phyloP scores from a whole-genome alignment of 164 flowering plant species.

The Chimonanthus salicifolius region DNA sequence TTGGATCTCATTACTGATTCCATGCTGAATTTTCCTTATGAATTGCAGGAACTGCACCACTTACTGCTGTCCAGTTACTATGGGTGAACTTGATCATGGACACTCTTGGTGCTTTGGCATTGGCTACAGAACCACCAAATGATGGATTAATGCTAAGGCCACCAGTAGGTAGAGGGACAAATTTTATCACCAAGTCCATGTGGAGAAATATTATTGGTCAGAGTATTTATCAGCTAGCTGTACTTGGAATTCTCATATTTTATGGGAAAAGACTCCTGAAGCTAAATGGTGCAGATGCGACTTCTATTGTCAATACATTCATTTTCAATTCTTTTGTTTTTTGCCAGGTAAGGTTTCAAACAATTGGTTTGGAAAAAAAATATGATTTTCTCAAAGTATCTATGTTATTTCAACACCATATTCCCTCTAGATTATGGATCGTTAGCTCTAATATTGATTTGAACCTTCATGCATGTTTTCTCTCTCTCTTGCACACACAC shows the following conservation, averaged over 20 bases:
- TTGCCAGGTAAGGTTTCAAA: constrained; percentile 49
- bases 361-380: neutral
- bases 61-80: constrained; percentile 76
- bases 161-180: constrained; percentile 45
- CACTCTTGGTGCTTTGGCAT: constrained; percentile 77
- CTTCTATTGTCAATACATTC: constrained; percentile 43
- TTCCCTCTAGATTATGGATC: neutral
- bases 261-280: constrained; percentile 44
- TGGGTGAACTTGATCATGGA: constrained; percentile 96
- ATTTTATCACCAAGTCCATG: constrained; percentile 56
- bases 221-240: constrained; percentile 53
- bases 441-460: too few species aligned
- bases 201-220: constrained; percentile 89
- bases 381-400: too few species aligned
- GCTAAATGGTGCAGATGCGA: constrained; percentile 41
- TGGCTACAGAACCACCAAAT: constrained; percentile 79
- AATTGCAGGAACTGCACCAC: constrained; percentile 73
- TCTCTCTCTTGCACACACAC: too few species aligned
- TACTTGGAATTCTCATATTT: constrained; percentile 41
- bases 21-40: constrained; percentile 5
- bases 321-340: constrained; percentile 72
- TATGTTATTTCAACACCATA: neutral
- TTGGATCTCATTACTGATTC: neutral
- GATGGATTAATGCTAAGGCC: constrained; percentile 61
- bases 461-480: too few species aligned